Percentiles rank a stretch among this genome's conserved stretches.
These are phyloP conservation scores for Amaranthus palmeri DNA, from an alignment of 148 eudicot species.

Conservation along the genomic window DNA sequence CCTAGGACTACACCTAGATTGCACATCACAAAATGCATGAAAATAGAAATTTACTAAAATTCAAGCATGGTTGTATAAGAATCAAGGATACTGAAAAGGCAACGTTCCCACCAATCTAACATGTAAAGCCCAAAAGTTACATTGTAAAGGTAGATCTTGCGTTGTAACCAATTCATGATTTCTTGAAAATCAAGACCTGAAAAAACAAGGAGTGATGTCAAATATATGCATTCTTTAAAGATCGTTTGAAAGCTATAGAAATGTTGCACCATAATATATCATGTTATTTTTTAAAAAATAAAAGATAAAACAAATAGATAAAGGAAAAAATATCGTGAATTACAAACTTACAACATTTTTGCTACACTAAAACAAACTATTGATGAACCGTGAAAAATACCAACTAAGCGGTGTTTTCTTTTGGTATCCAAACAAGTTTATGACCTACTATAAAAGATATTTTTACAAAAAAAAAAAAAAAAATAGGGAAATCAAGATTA, in stretches of 20 bases:
- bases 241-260: not conserved
- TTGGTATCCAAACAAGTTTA: too few species aligned
- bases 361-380: too few species aligned
- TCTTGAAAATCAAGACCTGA: conserved; percentile 14
- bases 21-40: not conserved
- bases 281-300: not conserved
- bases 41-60: not conserved
- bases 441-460: too few species aligned
- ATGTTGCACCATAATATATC: not conserved
- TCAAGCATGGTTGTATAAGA: not conserved
- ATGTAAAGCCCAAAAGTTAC: conserved; percentile 90
- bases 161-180: conserved; percentile 74
- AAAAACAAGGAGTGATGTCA: not conserved
- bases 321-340: too few species aligned
- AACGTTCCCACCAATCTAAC: conserved; percentile 96
- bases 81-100: conserved; percentile 83
- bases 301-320: not conserved
- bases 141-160: conserved; percentile 82
- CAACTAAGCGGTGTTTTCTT: too few species aligned
- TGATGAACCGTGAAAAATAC: too few species aligned
- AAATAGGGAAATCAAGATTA: too few species aligned
- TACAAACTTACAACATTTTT: not conserved
- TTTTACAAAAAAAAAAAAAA: too few species aligned
- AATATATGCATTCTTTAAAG: not conserved
- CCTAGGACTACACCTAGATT: not conserved